phyloP scores from a whole-genome alignment of 2,329 filamentous ascomycete genomes.

The Paecilomyces variotii region DNA sequence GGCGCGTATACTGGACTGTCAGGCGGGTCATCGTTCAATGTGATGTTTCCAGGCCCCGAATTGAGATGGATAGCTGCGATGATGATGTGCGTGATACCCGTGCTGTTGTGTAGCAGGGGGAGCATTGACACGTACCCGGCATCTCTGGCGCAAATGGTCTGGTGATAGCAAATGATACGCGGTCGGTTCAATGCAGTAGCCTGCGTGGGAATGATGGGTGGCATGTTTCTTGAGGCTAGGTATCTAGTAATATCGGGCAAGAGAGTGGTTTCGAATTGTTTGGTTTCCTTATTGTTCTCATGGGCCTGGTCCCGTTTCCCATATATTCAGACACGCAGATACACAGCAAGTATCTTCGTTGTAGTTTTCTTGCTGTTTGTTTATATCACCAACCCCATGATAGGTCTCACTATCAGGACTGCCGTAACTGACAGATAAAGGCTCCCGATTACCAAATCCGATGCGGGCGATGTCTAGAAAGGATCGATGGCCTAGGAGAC shows the following conservation, averaged over 20 bases:
- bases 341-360: not conserved
- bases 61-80: constrained; percentile 82
- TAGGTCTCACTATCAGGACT: not conserved
- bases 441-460: not conserved
- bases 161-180: constrained; percentile 49
- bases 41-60: constrained; percentile 55
- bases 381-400: not conserved
- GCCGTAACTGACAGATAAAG: not conserved
- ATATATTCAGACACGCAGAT: not conserved
- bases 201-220: constrained; percentile 22
- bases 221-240: constrained; percentile 19
- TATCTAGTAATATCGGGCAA: not conserved
- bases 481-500: not conserved
- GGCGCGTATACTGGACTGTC: constrained; percentile 58
- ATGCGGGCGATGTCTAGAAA: not conserved
- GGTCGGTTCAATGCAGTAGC: constrained; percentile 15
- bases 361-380: not conserved
- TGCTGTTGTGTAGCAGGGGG: constrained; percentile 51
- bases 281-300: not conserved
- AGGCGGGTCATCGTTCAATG: constrained; percentile 72
- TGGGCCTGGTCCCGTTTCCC: not conserved
- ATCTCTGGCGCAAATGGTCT: constrained; percentile 53
- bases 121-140: constrained; percentile 53
- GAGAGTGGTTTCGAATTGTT: not conserved
- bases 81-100: constrained; percentile 71